phyloP scores from a whole-genome alignment of 306 rosid species.

The Sechiopsis laciniata region DNA sequence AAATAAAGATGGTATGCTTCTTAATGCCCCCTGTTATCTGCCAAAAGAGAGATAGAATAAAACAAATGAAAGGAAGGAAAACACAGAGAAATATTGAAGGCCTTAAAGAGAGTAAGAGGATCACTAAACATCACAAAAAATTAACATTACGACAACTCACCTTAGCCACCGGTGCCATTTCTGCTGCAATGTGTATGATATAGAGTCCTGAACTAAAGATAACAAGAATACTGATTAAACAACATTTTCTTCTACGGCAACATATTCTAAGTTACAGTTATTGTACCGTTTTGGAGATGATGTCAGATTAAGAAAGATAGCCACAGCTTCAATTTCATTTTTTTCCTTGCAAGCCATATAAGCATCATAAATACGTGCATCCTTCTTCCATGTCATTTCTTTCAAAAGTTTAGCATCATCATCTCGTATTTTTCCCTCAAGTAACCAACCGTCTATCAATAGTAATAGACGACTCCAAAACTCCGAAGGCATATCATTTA shows the following conservation, averaged over 20 bases:
- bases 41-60: no score
- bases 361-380: constrained; percentile 46
- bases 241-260: constrained; percentile 19
- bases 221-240: constrained; percentile 36
- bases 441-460: constrained; percentile 82
- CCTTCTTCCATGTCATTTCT: constrained; percentile 80
- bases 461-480: constrained; percentile 86
- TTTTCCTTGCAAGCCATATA: constrained; percentile 59
- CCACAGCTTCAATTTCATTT: constrained; percentile 52
- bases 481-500: constrained; percentile 86
- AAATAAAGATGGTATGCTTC: background rate
- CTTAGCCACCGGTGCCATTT: constrained; percentile 99
- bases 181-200: constrained; percentile 89
- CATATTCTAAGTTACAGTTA: constrained; percentile 19
- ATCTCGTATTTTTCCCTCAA: constrained; percentile 63
- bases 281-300: constrained; percentile 58
- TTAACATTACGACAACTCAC: constrained; percentile 33
- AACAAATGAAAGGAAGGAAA: background rate
- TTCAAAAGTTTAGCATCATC: constrained; percentile 67
- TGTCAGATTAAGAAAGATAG: constrained; percentile 58
- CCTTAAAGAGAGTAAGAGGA: background rate
- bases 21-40: background rate
- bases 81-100: background rate
- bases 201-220: constrained; percentile 72
- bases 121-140: background rate